Base-by-base conservation (phyloP, 345 rosid species). In the Corchorus capsularis region DNA sequence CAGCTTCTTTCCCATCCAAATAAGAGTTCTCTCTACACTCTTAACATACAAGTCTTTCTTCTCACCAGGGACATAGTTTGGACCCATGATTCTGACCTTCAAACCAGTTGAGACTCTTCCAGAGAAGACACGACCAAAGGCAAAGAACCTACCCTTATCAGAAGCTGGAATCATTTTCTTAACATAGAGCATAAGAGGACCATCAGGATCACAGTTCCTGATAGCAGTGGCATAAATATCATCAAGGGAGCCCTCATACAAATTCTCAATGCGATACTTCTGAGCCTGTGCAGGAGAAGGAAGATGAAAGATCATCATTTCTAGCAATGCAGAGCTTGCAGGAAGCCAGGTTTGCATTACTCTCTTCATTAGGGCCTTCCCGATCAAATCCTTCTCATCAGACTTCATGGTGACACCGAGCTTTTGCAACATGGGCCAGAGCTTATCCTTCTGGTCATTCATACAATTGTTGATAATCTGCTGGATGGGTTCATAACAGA, bases 131-230 rank as follows among this genome's bases (percentile, higher is more conserved):
- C 95, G 93, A 4, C 93, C 95, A 68, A 91, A 91, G 7, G 95
- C 95, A 85, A 86, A 91, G 84, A 91, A 91, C 32, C 95, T 83
- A 13, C 95, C 95, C 81, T 91, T 91, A 45, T 91, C 95, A 34
- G 95, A 86, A 0, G 95, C 95, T 4, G 95, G 95, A 86, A 91
- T 91, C 95, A 91, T 91, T 87, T 91, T 91, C 1, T 93, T 89
- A 0, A 91, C 93, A 64, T 91, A 91, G 8, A 91, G 89, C 95
- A 91, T 91, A 7, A 91, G 93, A 41, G 95, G 93, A 17, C 92
- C 95, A 0, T 86, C 86, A 0, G 93, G 91, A 69, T 91, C 95
- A 85, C 93, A 91, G 71, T 79, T 89, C 78, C 95, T 85, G 73
- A 91, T 84, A 52, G 93, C 84, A 82, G 37, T 69, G 61, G 87